A percentile compares a stretch with the other conserved stretches of the same genome.
Conservation (phyloP, 140 eudicot species). For the Ambrosia hybrid region DNA sequence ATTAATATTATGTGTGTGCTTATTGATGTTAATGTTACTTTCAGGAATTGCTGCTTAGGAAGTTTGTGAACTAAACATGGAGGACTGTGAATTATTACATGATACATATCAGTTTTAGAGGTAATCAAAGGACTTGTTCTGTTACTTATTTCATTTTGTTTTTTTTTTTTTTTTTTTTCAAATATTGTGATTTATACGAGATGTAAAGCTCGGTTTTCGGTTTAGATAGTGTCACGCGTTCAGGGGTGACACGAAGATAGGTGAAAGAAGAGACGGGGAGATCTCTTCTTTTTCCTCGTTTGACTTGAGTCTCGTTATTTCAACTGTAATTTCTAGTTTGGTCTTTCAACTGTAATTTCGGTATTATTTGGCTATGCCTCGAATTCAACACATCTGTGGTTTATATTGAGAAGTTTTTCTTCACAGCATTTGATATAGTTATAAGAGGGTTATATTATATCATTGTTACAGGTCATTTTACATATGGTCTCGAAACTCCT, state of each 20-base stretch:
- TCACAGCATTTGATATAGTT: not conserved
- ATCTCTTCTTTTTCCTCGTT: not conserved
- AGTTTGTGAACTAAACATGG: not conserved
- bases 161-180: not conserved
- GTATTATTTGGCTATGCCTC: not conserved
- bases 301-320: not conserved
- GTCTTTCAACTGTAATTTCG: constrained; percentile 1
- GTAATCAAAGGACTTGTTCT: not conserved
- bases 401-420: not conserved
- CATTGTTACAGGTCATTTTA: too few relatives aligned
- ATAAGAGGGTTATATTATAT: too few relatives aligned
- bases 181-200: constrained; percentile 1
- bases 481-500: too few relatives aligned
- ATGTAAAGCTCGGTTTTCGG: constrained; percentile 8
- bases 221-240: not conserved
- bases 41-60: constrained; percentile 16
- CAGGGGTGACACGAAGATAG: not conserved
- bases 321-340: constrained; percentile 11
- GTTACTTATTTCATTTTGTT: not conserved
- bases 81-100: constrained; percentile 16
- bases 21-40: not conserved
- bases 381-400: not conserved
- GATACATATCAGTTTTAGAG: constrained; percentile 14
- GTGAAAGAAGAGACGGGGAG: not conserved
- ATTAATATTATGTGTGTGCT: not conserved